Evolutionary conservation across 1,284 basidiomycete species (phyloP).

Genomic region (Golubevia pallescens): DNA sequence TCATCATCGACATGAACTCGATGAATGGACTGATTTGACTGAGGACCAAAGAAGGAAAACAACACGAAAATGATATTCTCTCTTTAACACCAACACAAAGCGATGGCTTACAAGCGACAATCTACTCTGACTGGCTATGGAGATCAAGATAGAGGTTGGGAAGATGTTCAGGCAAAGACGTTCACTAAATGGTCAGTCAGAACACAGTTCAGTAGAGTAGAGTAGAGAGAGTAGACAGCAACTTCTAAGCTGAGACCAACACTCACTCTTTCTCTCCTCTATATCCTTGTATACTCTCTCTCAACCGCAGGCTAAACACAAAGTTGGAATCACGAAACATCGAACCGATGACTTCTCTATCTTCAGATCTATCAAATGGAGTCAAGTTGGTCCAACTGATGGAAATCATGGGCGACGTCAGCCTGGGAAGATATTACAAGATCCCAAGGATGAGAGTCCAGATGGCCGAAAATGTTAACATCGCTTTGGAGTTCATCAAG

Average conservation of each 20-base stretch:
- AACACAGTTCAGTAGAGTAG: not conserved
- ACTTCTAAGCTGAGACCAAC: not conserved
- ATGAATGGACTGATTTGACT: too few relatives aligned
- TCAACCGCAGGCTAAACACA: conserved; percentile 83
- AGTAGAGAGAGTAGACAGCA: too few relatives aligned
- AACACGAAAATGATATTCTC: too few relatives aligned
- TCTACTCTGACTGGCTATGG: conserved; percentile 45
- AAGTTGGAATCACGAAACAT: conserved; percentile 85
- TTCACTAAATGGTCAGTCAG: conserved; percentile 53
- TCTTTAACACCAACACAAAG: not conserved
- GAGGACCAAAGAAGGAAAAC: too few relatives aligned
- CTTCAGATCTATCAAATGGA: conserved; percentile 89
- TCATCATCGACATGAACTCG: too few relatives aligned
- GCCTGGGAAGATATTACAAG: conserved; percentile 87
- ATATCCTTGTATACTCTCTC: too few relatives aligned
- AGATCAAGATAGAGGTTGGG: conserved; percentile 54
- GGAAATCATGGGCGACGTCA: conserved; percentile 73
- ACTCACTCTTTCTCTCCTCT: not conserved
- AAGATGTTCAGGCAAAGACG: conserved; percentile 56
- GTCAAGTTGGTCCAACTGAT: conserved; percentile 80
- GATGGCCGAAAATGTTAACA: conserved; percentile 97
- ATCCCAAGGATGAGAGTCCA: conserved; percentile 89
- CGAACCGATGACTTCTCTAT: conserved; percentile 87
- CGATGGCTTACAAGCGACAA: conserved; percentile 43
- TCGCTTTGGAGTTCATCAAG: conserved; percentile 92